A percentile compares a stretch with the other conserved stretches of the same genome.
These are phyloP conservation scores for Barnettozyma californica DNA, from an alignment of 805 yeast genomes.

Conservation along the genomic window DNA sequence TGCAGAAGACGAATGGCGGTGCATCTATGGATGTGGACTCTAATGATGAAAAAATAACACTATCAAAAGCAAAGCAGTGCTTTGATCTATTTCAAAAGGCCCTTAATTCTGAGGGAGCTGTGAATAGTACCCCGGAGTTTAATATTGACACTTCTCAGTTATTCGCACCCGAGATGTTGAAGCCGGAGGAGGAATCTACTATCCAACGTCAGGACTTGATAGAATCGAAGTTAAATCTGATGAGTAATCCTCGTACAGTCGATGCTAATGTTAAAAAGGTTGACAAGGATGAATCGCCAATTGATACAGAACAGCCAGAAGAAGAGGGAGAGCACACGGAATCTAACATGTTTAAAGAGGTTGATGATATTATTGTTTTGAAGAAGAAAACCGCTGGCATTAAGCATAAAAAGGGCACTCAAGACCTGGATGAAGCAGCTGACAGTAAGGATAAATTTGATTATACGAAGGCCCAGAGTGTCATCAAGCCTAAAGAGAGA, in stretches of 20 bases:
- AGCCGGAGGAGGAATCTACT: not conserved
- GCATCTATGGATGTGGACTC: not conserved
- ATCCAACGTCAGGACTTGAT: not conserved
- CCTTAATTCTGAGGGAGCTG: not conserved
- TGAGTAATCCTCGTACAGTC: not conserved
- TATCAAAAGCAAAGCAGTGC: constrained; percentile 11
- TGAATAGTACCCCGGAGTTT: not conserved
- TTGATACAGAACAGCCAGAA: not conserved
- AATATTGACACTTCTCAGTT: constrained; percentile 2
- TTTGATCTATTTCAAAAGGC: constrained; percentile 7
- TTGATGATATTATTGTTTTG: constrained; percentile 21
- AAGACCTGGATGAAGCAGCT: constrained; percentile 1
- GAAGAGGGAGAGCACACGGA: not conserved
- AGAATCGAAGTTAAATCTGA: constrained; percentile 4
- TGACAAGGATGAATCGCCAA: constrained; percentile 1
- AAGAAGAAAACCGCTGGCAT: constrained; percentile 9
- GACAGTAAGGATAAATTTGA: constrained; percentile 32
- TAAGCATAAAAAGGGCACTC: not conserved
- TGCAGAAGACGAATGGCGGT: not conserved
- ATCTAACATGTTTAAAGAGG: constrained; percentile 14
- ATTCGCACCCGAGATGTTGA: not conserved
- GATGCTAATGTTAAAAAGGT: constrained; percentile 1
- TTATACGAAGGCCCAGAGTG: constrained; percentile 38
- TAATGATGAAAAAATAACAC: constrained; percentile 3
- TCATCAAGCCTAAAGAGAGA: constrained; percentile 26